A percentile compares a stretch with the other conserved stretches of the same genome.
These are phyloP conservation scores for Lippia alba DNA, from an alignment of 305 asterid genomes.

Conservation along the genomic window DNA sequence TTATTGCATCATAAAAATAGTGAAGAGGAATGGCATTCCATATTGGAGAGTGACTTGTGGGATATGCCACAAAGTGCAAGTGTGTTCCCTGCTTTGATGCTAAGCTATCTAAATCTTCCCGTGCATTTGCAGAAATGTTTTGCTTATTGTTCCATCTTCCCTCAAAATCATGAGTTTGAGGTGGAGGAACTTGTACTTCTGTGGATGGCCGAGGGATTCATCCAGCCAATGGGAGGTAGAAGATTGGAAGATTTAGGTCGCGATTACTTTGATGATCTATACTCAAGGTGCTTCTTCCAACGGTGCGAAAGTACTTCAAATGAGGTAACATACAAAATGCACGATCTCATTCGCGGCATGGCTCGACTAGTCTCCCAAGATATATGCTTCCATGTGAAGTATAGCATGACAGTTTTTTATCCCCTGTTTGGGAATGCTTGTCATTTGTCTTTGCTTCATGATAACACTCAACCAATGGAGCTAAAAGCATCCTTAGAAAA, in stretches of 20 bases:
- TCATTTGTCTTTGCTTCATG: no score
- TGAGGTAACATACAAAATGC: constrained; percentile 8
- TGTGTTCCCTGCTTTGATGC: background rate
- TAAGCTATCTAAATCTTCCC: constrained; percentile 34
- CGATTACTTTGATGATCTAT: constrained; percentile 11
- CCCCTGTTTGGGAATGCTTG: no score
- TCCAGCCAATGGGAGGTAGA: constrained; percentile 30
- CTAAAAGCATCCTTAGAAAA: no score
- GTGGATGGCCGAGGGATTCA: constrained; percentile 52
- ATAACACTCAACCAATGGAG: no score
- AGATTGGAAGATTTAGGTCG: constrained; percentile 19
- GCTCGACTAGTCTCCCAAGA: constrained; percentile 7
- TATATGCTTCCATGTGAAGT: background rate
- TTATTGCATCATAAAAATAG: constrained; percentile 30
- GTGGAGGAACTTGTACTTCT: constrained; percentile 41
- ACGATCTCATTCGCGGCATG: constrained; percentile 26
- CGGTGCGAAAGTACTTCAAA: background rate
- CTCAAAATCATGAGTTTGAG: constrained; percentile 41
- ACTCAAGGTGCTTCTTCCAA: constrained; percentile 32
- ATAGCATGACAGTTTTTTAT: background rate
- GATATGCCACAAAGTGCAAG: constrained; percentile 2
- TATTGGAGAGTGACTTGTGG: constrained; percentile 43
- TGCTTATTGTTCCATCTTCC: constrained; percentile 50
- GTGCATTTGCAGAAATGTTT: constrained; percentile 37
- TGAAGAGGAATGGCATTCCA: constrained; percentile 34